These are phyloP conservation scores for Elasticomyces elasticus DNA, from an alignment of 495 filamentous ascomycete genomes.

Conservation along the genomic window DNA sequence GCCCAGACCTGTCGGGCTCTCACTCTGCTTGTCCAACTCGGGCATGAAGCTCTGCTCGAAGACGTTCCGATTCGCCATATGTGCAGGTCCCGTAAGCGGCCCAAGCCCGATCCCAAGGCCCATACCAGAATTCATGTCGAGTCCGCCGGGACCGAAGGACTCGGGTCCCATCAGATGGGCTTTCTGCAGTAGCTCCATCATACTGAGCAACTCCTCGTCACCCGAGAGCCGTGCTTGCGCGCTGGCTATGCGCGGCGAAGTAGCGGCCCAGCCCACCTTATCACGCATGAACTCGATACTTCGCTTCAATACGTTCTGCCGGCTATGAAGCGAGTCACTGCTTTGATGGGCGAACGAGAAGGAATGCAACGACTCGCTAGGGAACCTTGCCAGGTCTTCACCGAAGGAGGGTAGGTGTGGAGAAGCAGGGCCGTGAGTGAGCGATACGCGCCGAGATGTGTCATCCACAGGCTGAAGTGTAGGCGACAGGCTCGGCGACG, in stretches of 20 bases:
- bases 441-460: constrained; percentile 44
- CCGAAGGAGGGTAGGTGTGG: constrained; percentile 57
- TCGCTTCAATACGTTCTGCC: constrained; percentile 86
- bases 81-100: constrained; percentile 67
- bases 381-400: constrained; percentile 87
- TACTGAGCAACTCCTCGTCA: constrained; percentile 76
- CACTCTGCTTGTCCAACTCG: constrained; percentile 5
- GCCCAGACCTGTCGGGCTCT: constrained; percentile 39
- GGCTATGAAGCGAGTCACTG: constrained; percentile 77
- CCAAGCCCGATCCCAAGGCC: constrained; percentile 29
- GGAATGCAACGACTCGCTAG: constrained; percentile 91
- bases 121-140: constrained; percentile 2
- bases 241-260: constrained; percentile 53
- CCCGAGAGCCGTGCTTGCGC: constrained; percentile 75
- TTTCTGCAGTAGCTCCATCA: constrained; percentile 76
- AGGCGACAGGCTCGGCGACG: constrained; percentile 36
- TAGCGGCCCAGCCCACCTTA: constrained; percentile 70
- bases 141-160: constrained; percentile 28
- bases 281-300: constrained; percentile 98
- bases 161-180: constrained; percentile 61
- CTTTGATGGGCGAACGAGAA: constrained; percentile 98
- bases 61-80: constrained; percentile 57
- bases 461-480: constrained; percentile 44
- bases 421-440: constrained; percentile 51
- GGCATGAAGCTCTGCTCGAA: constrained; percentile 65